These are phyloP conservation scores for Arthrobotrys iridis DNA, from an alignment of 2,329 filamentous ascomycete species.

Conservation along the genomic window DNA sequence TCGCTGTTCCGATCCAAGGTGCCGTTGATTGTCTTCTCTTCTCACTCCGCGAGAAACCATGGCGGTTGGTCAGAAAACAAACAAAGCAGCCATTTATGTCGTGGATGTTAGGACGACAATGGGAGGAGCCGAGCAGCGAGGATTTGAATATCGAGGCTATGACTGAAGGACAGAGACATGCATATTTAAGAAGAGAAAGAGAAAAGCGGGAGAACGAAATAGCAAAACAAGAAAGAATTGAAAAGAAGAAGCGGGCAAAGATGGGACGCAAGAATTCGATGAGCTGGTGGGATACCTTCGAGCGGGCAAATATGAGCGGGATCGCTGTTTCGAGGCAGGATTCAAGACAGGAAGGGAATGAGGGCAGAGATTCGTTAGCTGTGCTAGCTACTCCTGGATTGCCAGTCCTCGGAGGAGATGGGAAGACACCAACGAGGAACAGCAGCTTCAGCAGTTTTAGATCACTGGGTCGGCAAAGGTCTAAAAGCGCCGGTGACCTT, in stretches of 20 bases:
- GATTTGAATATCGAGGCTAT: conserved; percentile 47
- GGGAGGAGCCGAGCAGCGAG: conserved; percentile 30
- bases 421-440: conserved; percentile 19
- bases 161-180: conserved; percentile 41
- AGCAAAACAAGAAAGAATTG: conserved; percentile 16
- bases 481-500: conserved; percentile 25
- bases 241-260: conserved; percentile 39
- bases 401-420: not conserved
- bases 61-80: conserved; percentile 67
- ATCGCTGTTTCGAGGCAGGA: conserved; percentile 26
- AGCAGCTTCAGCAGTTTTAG: conserved; percentile 41
- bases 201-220: conserved; percentile 41
- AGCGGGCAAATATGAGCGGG: conserved; percentile 27
- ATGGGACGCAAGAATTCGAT: conserved; percentile 49
- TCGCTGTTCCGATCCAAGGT: conserved; percentile 73
- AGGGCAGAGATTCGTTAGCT: conserved; percentile 6
- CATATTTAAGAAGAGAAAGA: conserved; percentile 44
- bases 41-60: conserved; percentile 75
- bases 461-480: conserved; percentile 27
- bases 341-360: conserved; percentile 21
- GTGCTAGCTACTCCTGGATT: not conserved
- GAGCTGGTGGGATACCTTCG: conserved; percentile 54
- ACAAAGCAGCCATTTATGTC: conserved; percentile 39
- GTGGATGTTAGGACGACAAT: conserved; percentile 31
- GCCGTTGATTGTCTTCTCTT: conserved; percentile 76